Conservation (phyloP, 345 rosid species). For the Populus ilicifolia region DNA sequence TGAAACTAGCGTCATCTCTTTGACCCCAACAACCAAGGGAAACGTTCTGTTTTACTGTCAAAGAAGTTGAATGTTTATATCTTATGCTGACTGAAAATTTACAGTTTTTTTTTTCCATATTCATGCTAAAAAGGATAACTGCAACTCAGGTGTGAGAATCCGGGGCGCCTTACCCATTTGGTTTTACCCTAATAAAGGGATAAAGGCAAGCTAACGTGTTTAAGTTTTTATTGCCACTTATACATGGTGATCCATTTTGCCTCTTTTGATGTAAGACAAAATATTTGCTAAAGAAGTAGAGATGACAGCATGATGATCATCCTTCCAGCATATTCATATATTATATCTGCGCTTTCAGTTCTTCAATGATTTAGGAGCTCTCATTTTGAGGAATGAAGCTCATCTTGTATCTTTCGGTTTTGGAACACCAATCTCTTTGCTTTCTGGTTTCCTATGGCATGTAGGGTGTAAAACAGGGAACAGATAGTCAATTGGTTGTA, state of each 20-base stretch:
- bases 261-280: background rate
- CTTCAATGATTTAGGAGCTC: background rate
- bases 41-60: background rate
- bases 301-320: background rate
- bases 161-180: background rate
- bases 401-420: background rate
- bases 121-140: background rate
- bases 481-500: background rate
- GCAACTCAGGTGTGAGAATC: background rate
- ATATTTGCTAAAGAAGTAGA: slow-evolving; percentile 2
- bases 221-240: background rate
- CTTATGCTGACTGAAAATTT: background rate
- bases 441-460: background rate
- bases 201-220: background rate
- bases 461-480: background rate
- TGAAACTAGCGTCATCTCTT: background rate
- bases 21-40: background rate
- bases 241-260: background rate
- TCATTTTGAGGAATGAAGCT: background rate
- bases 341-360: background rate
- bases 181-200: background rate
- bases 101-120: background rate
- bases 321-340: background rate
- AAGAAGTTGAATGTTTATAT: background rate
- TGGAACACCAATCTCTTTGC: background rate